Evolutionary conservation across 1,284 basidiomycete species (phyloP), one percentile per base, ranked within the genome.

Genomic region (Farysia itapuensis): DNA sequence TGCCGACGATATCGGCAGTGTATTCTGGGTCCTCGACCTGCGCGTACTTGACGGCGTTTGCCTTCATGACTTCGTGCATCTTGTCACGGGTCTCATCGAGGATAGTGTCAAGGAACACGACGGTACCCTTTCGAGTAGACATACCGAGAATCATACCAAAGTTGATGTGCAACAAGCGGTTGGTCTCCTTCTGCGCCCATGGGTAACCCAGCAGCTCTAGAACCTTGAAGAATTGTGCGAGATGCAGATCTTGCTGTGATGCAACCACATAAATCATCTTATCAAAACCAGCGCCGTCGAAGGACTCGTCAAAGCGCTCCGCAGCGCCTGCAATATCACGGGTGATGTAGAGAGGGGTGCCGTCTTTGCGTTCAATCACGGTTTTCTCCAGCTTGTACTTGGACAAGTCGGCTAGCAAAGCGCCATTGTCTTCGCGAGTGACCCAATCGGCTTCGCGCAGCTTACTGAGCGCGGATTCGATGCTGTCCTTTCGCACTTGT

Each of bases 211-310:
- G 91, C 33, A 97, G 82, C 61, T 91, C 84, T 39, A 97, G 83
- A 20, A 94, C 85, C 80, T 96, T 93, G 85, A 95, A 93, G 79
- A 97, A 88, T 35, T 97, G 94, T 4, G 86, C 83, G 34, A 91
- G 82, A 77, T 99, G 93, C 18, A 97, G 82, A 64, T 94, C 88
- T 79, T 99, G 95, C 75, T 95, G 92, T n/a, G 87, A 85, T 1
- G 90, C 86, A 35, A 95, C 85, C 73, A 96, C 91, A 79, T 94
- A 94, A 57, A 97, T 88, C 89, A 96, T 94, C 81, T 96, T 96
- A 84, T 98, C 92, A 68, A 96, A 95, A 1, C 57, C 57, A 9
- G 44, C 50, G 19, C 68, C 68, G 32, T 44, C 42, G 35, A 64
- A 63, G 36, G 53, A 43, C 26, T 56, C 51, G 65, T 90, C 86